These are phyloP conservation scores for Corylus heterophylla DNA, from an alignment of 306 rosid genomes.

Conservation along the genomic window DNA sequence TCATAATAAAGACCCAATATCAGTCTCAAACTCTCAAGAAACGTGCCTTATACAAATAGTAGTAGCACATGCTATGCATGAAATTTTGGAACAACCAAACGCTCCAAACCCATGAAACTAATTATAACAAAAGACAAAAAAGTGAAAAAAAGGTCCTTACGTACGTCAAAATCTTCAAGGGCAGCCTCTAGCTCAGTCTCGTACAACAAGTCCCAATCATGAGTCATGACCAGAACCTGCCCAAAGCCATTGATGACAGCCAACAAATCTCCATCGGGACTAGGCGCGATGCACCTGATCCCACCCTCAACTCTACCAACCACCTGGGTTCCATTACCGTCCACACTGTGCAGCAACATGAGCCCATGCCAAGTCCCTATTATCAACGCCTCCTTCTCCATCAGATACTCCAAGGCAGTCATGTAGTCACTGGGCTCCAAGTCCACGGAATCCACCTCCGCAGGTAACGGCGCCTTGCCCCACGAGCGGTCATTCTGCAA, in stretches of 20 bases:
- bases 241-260: constrained; percentile 58
- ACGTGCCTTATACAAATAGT: not conserved
- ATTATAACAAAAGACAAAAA: not conserved
- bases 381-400: constrained; percentile 92
- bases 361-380: constrained; percentile 72
- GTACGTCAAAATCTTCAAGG: constrained; percentile 55
- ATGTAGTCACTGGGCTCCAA: constrained; percentile 63
- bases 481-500: constrained; percentile 58
- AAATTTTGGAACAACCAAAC: not conserved
- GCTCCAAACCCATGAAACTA: not conserved
- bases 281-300: constrained; percentile 68
- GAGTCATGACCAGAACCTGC: constrained; percentile 79
- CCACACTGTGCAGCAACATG: constrained; percentile 64
- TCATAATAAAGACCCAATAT: not conserved
- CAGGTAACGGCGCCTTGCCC: constrained; percentile 40
- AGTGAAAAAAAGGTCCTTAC: constrained; percentile 59
- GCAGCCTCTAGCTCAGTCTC: constrained; percentile 61
- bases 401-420: constrained; percentile 75
- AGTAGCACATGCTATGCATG: not conserved
- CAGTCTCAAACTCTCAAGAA: not conserved
- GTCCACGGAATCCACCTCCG: constrained; percentile 49
- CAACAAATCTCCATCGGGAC: constrained; percentile 91
- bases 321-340: constrained; percentile 48
- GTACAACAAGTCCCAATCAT: constrained; percentile 87
- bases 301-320: constrained; percentile 91